phyloP scores from a whole-genome alignment of 805 yeast species.

The Maudiozyma bulderi region DNA sequence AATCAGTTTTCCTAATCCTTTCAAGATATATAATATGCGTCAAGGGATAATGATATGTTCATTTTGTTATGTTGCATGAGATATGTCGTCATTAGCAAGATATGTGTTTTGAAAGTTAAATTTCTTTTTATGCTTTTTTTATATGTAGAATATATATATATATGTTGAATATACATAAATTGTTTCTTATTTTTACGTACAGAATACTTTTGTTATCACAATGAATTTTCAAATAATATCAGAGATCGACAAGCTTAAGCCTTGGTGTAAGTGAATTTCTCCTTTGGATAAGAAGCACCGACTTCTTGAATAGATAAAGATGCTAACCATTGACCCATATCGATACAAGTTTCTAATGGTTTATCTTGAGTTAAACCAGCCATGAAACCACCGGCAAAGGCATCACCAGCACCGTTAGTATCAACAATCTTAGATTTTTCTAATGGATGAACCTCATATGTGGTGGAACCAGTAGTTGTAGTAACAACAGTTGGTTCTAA shows the following conservation, averaged over 20 bases:
- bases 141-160: too few species aligned
- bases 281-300: slow-evolving; percentile 82
- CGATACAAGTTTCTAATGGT: slow-evolving; percentile 49
- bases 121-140: too few species aligned
- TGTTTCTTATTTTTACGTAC: too few species aligned
- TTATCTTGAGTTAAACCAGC: slow-evolving; percentile 79
- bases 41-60: too few species aligned
- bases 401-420: slow-evolving; percentile 99
- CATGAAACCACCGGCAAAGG: slow-evolving; percentile 92
- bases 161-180: too few species aligned
- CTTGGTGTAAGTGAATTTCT: slow-evolving; percentile 31
- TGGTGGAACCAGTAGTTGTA: slow-evolving; percentile 39
- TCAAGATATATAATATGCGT: too few species aligned
- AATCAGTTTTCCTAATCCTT: too few species aligned
- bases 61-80: too few species aligned
- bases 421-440: slow-evolving; percentile 63
- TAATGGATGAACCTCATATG: slow-evolving; percentile 64
- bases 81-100: too few species aligned
- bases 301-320: slow-evolving; percentile 80
- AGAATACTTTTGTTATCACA: too few species aligned
- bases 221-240: not conserved
- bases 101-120: too few species aligned
- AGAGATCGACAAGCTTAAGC: slow-evolving; percentile 5
- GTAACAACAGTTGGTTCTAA: slow-evolving; percentile 81
- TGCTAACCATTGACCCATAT: slow-evolving; percentile 96